Conservation (phyloP, 768 basidiomycete species). For the Harrya chromipes region DNA sequence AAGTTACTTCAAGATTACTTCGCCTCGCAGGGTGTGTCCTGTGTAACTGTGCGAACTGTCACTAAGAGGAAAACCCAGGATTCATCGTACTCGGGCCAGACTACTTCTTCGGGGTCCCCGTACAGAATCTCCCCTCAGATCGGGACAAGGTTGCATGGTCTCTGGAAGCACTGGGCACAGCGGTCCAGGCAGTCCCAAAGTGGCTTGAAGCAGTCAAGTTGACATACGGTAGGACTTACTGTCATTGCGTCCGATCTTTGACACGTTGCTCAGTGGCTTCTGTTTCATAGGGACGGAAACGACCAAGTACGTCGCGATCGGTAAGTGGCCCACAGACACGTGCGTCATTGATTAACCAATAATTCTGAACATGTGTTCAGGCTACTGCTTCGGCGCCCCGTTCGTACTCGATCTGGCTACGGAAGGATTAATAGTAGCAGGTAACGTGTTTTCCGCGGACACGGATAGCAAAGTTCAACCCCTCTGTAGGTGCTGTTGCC, state of each 20-base stretch:
- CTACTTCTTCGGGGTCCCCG: slow-evolving; percentile 56
- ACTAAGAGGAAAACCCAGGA: slow-evolving; percentile 33
- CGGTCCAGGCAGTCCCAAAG: slow-evolving; percentile 39
- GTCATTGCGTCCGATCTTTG: not conserved
- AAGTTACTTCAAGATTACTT: slow-evolving; percentile 60
- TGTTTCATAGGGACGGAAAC: slow-evolving; percentile 20
- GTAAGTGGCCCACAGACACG: slow-evolving; percentile 21
- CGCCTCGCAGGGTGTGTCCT: slow-evolving; percentile 48
- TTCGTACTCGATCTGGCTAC: slow-evolving; percentile 46
- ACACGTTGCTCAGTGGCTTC: not conserved
- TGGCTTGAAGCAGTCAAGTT: slow-evolving; percentile 51
- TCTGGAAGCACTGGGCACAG: slow-evolving; percentile 30
- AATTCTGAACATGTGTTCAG: slow-evolving; percentile 23
- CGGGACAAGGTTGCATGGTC: slow-evolving; percentile 44
- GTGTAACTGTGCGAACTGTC: not conserved
- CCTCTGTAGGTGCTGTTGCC: slow-evolving; percentile 42
- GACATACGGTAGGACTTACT: slow-evolving; percentile 37
- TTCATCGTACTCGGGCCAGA: slow-evolving; percentile 58
- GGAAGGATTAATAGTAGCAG: slow-evolving; percentile 42
- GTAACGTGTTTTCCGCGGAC: slow-evolving; percentile 25
- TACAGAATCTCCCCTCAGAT: slow-evolving; percentile 36
- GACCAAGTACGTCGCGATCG: slow-evolving; percentile 41
- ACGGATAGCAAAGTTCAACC: not conserved
- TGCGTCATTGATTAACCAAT: not conserved
- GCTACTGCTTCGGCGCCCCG: slow-evolving; percentile 57